Evolutionary conservation across 2,329 filamentous ascomycete species (phyloP), one percentile per base, ranked within the genome.

Genomic region (Colletotrichum tamarilloi): DNA sequence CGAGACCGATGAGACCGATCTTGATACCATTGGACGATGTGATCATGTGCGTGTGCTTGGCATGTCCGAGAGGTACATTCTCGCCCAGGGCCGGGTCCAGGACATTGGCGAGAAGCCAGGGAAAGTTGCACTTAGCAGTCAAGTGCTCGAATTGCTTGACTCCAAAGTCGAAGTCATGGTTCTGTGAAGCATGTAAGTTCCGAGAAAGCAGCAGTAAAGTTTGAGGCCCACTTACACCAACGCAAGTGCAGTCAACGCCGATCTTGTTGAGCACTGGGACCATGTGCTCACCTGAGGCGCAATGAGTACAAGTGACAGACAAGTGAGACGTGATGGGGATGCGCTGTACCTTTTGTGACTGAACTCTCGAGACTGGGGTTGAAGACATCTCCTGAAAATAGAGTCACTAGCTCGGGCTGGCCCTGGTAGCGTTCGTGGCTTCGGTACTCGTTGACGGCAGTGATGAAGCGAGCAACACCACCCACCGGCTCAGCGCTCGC

Each of bases 111-210:
- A 97, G 88, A 1, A 98, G 89, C 95, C 95, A 98, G 4, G 95
- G 95, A 77, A 98, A 98, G 26, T 88, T 89, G 84, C 95, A 97
- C 80, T 94, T 92, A 42, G 86, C 86, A 5, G 92, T 87, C 62
- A 98, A 86, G 78, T 95, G 87, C 68, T 90, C 87, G 80, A 95
- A 95, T 80, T 97, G 95, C 68, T 89, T 87, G 53, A 97, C 93
- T 14, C 95, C 95, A 82, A 98, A 98, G 84, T 98, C 95, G 67
- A 98, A 90, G 80, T 98, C 95, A 81, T 98, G 95, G 80, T 98
- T 98, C 89, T 95, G 55, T 0, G 28, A 14, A 53, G 16, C 30
- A 53, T 14, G 72, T 76, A 38, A 67, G 49, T 32, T 26, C 32
- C 71, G n/a, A 75, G 66, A 73, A 70, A 58, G 16, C 38, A 68